Conservation (phyloP, 129 eudicot genomes). For the Chrysanthemum makinoi region DNA sequence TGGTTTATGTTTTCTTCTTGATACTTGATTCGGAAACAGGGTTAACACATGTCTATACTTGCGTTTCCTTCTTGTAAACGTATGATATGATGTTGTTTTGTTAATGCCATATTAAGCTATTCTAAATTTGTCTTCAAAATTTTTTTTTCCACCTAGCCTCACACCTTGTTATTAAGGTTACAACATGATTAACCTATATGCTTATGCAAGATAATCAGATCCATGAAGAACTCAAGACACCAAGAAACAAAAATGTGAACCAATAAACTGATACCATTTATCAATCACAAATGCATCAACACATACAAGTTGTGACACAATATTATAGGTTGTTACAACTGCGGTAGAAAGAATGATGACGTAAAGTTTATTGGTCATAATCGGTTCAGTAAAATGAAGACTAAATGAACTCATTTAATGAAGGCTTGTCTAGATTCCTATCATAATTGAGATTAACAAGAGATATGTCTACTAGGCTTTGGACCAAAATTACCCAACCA, state of each 20-base stretch:
- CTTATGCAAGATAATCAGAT: background rate
- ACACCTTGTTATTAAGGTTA: background rate
- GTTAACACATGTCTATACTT: background rate
- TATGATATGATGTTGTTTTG: background rate
- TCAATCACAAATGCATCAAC: background rate
- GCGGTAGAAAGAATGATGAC: background rate
- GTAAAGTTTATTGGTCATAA: slow-evolving; percentile 8
- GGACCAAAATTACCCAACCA: slow-evolving; percentile 8
- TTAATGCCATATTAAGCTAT: background rate
- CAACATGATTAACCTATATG: background rate
- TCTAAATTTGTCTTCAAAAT: background rate
- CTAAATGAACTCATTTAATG: background rate
- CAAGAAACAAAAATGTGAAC: background rate
- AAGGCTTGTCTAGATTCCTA: background rate
- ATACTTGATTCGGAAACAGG: too few relatives aligned
- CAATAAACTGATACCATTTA: background rate
- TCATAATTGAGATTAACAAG: background rate
- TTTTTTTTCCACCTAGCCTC: background rate
- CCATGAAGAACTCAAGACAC: background rate
- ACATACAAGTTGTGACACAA: background rate
- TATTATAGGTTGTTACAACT: background rate
- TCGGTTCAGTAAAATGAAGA: slow-evolving; percentile 5
- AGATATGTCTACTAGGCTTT: background rate
- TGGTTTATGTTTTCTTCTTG: background rate
- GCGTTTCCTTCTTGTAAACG: background rate